phyloP scores from a whole-genome alignment of 1,284 basidiomycete genomes.

The Singerocomus inundabilis region DNA sequence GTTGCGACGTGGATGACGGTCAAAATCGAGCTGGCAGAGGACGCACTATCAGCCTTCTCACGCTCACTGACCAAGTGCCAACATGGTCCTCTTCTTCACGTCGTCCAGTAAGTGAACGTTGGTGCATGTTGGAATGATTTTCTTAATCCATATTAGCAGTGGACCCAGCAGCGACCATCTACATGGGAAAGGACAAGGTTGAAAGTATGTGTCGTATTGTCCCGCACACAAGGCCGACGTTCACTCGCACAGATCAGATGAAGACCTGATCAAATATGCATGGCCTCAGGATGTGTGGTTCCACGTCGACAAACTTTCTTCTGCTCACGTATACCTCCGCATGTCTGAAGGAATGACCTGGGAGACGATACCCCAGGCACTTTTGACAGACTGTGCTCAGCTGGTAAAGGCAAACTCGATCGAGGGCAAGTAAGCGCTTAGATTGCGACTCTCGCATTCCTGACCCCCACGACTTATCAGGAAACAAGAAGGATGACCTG shows the following conservation, averaged over 20 bases:
- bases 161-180: constrained; percentile 72
- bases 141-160: constrained; percentile 36
- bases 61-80: not conserved
- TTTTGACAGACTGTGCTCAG: constrained; percentile 88
- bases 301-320: constrained; percentile 89
- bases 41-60: not conserved
- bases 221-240: constrained; percentile 6
- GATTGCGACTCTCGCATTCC: not conserved
- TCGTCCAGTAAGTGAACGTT: constrained; percentile 47
- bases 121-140: not conserved
- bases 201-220: constrained; percentile 68
- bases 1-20: constrained; percentile 7
- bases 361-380: constrained; percentile 80
- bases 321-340: constrained; percentile 92
- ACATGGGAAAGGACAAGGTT: constrained; percentile 97
- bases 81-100: constrained; percentile 71
- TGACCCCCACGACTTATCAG: constrained; percentile 40
- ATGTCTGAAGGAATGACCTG: constrained; percentile 79
- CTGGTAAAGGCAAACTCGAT: constrained; percentile 98
- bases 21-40: not conserved
- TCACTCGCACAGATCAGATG: constrained; percentile 56
- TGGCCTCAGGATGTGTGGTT: constrained; percentile 83
- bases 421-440: constrained; percentile 61
- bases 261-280: constrained; percentile 91
- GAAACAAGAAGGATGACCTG: constrained; percentile 94